Conservation (phyloP, 495 filamentous ascomycete genomes). For the Podospora pseudoanserina region DNA sequence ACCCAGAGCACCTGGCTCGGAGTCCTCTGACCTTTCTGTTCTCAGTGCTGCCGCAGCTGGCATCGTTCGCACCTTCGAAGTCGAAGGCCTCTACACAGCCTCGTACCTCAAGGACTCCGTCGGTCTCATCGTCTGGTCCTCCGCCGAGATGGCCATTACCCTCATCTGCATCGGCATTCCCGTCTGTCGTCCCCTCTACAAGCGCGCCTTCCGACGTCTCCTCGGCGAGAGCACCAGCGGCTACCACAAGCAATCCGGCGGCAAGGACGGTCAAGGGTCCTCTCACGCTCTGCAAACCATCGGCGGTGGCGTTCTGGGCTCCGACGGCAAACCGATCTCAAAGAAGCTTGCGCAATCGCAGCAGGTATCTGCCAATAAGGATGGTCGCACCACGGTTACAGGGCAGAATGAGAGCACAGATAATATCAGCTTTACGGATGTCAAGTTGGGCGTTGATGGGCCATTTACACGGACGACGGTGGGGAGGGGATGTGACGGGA, state of each 20-base stretch:
- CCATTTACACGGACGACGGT: constrained; percentile 15
- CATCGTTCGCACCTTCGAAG: constrained; percentile 23
- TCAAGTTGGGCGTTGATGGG: constrained; percentile 14
- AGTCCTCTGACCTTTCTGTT: neutral
- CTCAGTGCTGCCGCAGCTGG: constrained; percentile 25
- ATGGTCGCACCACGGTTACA: neutral
- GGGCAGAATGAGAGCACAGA: neutral
- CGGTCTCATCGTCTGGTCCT: constrained; percentile 24
- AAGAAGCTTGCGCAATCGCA: constrained; percentile 1
- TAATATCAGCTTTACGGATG: constrained; percentile 12
- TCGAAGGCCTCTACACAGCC: constrained; percentile 22
- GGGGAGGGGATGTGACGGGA: neutral
- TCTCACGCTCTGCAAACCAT: constrained; percentile 14
- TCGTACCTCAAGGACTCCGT: constrained; percentile 27
- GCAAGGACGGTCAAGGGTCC: constrained; percentile 4
- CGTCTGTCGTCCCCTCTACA: constrained; percentile 17
- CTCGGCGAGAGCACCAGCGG: constrained; percentile 12
- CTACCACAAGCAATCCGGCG: constrained; percentile 14
- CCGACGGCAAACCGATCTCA: constrained; percentile 11
- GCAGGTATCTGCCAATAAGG: neutral
- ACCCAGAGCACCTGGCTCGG: neutral
- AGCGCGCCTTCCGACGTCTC: constrained; percentile 15
- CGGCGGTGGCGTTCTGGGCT: constrained; percentile 11
- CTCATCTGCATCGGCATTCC: constrained; percentile 26
- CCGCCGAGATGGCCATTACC: constrained; percentile 25